A percentile compares a stretch with the other conserved stretches of the same genome.
These are phyloP conservation scores for Cyclanthera cordifolia DNA, from an alignment of 306 rosid species.

Conservation along the genomic window DNA sequence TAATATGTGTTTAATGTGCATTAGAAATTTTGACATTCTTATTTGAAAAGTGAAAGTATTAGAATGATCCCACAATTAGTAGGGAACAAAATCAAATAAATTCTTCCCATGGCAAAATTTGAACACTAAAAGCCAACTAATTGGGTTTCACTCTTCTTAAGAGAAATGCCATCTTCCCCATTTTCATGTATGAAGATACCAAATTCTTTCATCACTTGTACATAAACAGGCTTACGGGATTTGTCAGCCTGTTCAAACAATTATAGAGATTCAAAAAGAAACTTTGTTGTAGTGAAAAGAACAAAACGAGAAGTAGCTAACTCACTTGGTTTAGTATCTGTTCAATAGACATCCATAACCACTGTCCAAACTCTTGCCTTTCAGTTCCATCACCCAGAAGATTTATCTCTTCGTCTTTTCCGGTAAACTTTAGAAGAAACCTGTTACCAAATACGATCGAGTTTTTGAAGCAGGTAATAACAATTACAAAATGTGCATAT, in stretches of 20 bases:
- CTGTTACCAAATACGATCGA: conserved; percentile 19
- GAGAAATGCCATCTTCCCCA: neutral
- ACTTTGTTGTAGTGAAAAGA: conserved; percentile 2
- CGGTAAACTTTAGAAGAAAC: conserved; percentile 72
- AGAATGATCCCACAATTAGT: neutral
- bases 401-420: conserved; percentile 70
- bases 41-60: neutral
- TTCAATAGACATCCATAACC: conserved; percentile 70
- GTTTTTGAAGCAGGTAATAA: neutral
- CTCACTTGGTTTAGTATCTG: conserved; percentile 53
- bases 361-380: conserved; percentile 81
- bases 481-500: neutral
- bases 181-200: neutral
- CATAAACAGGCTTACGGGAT: conserved; percentile 76
- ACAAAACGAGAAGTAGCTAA: neutral
- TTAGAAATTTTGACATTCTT: neutral
- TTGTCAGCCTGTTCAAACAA: conserved; percentile 46
- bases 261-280: neutral
- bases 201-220: conserved; percentile 38
- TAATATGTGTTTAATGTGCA: no score
- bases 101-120: neutral
- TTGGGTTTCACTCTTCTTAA: neutral
- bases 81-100: neutral
- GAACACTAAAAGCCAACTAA: neutral
- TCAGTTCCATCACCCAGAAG: conserved; percentile 87